Base-by-base conservation (phyloP, 495 filamentous ascomycete species). In the Penicillium macrosclerotiorum region DNA sequence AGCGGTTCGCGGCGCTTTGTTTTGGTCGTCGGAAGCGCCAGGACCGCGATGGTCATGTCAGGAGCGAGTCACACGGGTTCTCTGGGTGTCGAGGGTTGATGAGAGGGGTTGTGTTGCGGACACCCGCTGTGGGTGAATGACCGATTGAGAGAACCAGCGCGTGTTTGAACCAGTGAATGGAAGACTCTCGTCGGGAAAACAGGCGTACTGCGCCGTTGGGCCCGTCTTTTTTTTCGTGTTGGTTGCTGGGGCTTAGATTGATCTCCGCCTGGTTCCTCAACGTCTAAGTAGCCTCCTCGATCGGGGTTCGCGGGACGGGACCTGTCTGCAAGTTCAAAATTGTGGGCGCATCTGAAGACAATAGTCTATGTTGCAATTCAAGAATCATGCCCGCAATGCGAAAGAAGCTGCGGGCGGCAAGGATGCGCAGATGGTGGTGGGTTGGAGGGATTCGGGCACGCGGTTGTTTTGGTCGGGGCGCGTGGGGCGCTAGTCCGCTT, bases 401-500 rank as follows among this genome's bases (percentile, higher is more conserved):
- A 47, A 44, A 13, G 44, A 45, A 38, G 52, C 55, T 54, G 54
- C 51, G 51, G 49, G 47, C 43, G 39, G 52, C 49, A 57, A 52
- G 52, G 48, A 41, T 46, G 37, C 37, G 49, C 46, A 44, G 53
- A 54, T 39, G 45, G 35, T 54, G 55, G 56, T 52, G 46, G 55
- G 55, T 62, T 54, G 49, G 59, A 52, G 49, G 45, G 54, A 59
- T 62, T 62, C 59, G 56, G 32, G 66, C 67, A 72, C 69, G 67
- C 69, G 67, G 63, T 73, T 73, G 68, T 71, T 73, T 73, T 73
- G 70, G 68, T 73, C 62, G 60, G 66, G 58, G 65, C 65, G 69
- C 66, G 69, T 67, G 69, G 67, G 63, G 60, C 68, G 59, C 70
- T 73, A 73, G 57, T 48, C 64, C 53, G 12, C 14, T 72, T 72